Evolutionary conservation across 371 early-diverging fungal genomes (phyloP), one percentile per base, ranked within the genome.

Genomic region (Lichtheimia ramosa): DNA sequence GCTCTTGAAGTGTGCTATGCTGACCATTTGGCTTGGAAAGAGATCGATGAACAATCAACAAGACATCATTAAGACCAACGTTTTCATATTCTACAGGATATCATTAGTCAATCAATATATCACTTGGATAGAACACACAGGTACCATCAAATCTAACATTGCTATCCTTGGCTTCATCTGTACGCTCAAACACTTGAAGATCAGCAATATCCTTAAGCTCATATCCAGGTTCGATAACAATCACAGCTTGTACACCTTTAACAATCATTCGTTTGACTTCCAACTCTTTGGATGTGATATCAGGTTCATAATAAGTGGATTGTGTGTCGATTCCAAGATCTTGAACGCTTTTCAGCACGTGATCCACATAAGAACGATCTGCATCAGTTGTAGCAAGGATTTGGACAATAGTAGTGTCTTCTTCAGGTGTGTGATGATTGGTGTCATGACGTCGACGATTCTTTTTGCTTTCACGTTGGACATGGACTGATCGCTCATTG

Each of bases 171-270:
- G 40, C 39, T 24, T 57, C 58, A 40, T 28, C 49, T 49, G 46
- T 55, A 28, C 60, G 66, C 12, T 66, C 66, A 61, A 70, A 70
- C 5, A 70, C 60, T 60, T 70, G 71, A 43, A 66, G 58, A 54
- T 70, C 58, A 0, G 78, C 68, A 10, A 63, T 61, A 13, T 70
- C 66, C 15, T 61, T 43, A 16, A 64, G 18, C 39, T 69, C 80
- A 56, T 72, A 70, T 12, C 68, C 63, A 27, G 67, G 25, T 52
- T 82, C 84, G 28, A 84, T 48, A 54, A 82, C 69, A 23, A 84
- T 51, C 10, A 84, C 71, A 20, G 79, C 80, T 21, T 70, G 61
- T 12, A 80, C 81, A 21, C 82, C 81, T 62, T 84, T 82, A 3
- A 70, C 69, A 66, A 79, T 82, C 82, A 82, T 59, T 50, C 59